Percentiles rank a stretch among this genome's conserved stretches.
phyloP scores from a whole-genome alignment of 768 basidiomycete genomes.

The Rhizopogon roseolus region DNA sequence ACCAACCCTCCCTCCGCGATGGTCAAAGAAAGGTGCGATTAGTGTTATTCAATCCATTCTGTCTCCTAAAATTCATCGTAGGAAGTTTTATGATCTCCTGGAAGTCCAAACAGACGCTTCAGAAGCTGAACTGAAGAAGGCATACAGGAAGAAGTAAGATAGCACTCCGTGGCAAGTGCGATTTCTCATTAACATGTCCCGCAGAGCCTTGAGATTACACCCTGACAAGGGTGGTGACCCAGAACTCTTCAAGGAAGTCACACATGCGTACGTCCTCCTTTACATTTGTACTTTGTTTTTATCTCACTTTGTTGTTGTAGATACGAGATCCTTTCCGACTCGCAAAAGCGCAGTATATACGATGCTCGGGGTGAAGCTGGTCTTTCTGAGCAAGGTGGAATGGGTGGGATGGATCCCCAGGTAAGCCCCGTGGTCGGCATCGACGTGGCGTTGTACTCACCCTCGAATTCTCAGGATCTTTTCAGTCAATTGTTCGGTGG shows the following conservation, averaged over 20 bases:
- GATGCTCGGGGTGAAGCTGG: slow-evolving; percentile 94
- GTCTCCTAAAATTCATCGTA: slow-evolving; percentile 23
- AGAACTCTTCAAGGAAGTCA: slow-evolving; percentile 96
- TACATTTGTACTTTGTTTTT: slow-evolving; percentile 4
- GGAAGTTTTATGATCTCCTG: slow-evolving; percentile 91
- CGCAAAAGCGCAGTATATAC: slow-evolving; percentile 76
- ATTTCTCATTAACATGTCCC: slow-evolving; percentile 4
- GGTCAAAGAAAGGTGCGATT: slow-evolving; percentile 66
- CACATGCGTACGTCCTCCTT: slow-evolving; percentile 71
- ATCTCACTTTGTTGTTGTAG: slow-evolving; percentile 32
- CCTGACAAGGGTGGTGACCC: slow-evolving; percentile 96
- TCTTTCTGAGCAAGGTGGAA: slow-evolving; percentile 77
- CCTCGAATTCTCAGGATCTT: slow-evolving; percentile 58
- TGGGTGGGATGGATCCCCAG: slow-evolving; percentile 97
- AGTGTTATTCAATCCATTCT: slow-evolving; percentile 6
- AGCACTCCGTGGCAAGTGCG: neutral
- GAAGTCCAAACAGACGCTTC: slow-evolving; percentile 77
- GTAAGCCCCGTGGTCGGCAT: slow-evolving; percentile 33
- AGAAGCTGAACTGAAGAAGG: slow-evolving; percentile 88
- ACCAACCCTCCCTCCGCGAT: slow-evolving; percentile 29
- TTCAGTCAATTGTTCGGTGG: slow-evolving; percentile 97
- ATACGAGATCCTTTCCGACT: slow-evolving; percentile 90
- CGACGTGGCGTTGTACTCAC: neutral
- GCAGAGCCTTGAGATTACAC: slow-evolving; percentile 77
- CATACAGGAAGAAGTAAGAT: slow-evolving; percentile 85